These are phyloP conservation scores for Candida tallmaniae DNA, from an alignment of 805 yeast genomes.

Conservation along the genomic window DNA sequence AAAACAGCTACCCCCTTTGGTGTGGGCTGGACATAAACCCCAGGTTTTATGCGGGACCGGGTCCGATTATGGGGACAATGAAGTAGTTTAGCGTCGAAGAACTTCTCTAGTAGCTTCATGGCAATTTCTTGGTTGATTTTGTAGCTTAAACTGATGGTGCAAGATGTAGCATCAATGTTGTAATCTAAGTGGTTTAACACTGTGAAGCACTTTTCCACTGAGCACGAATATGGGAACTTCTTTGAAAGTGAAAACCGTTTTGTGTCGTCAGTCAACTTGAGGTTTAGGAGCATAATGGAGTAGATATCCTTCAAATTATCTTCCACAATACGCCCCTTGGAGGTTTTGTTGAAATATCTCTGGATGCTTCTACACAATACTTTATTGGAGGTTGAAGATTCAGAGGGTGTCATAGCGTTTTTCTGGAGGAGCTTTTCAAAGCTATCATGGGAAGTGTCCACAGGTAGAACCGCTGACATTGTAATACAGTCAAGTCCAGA, in stretches of 20 bases:
- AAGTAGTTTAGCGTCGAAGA: slow-evolving; percentile 57
- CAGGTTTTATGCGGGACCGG: slow-evolving; percentile 37
- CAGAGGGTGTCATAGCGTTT: too few relatives aligned
- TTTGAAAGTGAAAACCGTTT: slow-evolving; percentile 19
- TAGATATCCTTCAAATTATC: slow-evolving; percentile 60
- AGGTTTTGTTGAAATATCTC: slow-evolving; percentile 45
- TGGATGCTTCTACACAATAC: slow-evolving; percentile 31
- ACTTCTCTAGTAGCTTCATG: slow-evolving; percentile 40
- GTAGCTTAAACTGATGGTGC: slow-evolving; percentile 54
- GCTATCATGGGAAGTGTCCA: too few relatives aligned
- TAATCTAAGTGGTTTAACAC: slow-evolving; percentile 48
- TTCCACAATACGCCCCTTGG: slow-evolving; percentile 48
- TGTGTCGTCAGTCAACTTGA: slow-evolving; percentile 22
- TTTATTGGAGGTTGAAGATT: too few relatives aligned
- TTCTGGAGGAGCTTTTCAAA: too few relatives aligned
- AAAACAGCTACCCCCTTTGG: slow-evolving; percentile 83
- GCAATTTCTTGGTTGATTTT: slow-evolving; percentile 50
- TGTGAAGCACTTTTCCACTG: slow-evolving; percentile 45
- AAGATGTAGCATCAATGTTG: slow-evolving; percentile 43
- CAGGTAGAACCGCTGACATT: too few relatives aligned
- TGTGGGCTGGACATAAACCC: slow-evolving; percentile 65
- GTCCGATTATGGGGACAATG: slow-evolving; percentile 80
- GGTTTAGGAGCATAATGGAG: slow-evolving; percentile 42
- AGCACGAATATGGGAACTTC: slow-evolving; percentile 49
- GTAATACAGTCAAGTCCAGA: too few relatives aligned